Conservation (phyloP, 148 eudicot species). For the Silene latifolia region DNA sequence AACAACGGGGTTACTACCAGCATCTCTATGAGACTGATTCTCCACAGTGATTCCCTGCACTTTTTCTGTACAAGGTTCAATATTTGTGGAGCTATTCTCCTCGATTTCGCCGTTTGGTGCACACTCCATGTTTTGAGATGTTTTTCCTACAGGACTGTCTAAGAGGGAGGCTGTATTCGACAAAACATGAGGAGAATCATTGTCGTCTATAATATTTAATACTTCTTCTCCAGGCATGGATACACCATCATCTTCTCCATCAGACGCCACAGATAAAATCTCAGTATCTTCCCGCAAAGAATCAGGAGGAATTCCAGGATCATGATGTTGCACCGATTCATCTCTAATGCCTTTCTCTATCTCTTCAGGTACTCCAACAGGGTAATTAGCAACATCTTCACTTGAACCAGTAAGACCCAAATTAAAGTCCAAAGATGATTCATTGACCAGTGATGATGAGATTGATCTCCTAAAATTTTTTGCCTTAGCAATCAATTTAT, state of each 20-base stretch:
- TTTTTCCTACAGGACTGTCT: background rate
- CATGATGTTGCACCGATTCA: conserved; percentile 5
- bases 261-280: conserved; percentile 8
- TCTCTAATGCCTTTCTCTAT: background rate
- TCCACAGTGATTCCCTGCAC: background rate
- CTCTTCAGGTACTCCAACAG: background rate
- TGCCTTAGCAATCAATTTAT: background rate
- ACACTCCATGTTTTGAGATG: background rate
- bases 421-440: background rate
- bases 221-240: conserved; percentile 9
- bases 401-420: background rate
- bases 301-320: background rate
- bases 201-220: background rate
- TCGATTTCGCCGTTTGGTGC: conserved; percentile 2
- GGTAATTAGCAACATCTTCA: background rate
- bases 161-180: background rate
- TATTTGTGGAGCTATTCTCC: conserved; percentile 23
- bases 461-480: background rate
- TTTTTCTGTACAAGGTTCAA: conserved; percentile 7
- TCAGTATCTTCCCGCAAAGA: conserved; percentile 14
- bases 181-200: background rate
- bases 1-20: background rate
- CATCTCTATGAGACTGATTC: background rate
- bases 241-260: conserved; percentile 21
- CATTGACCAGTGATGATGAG: background rate